Base-by-base conservation (phyloP, 768 basidiomycete species). In the Tylopilus felleus region DNA sequence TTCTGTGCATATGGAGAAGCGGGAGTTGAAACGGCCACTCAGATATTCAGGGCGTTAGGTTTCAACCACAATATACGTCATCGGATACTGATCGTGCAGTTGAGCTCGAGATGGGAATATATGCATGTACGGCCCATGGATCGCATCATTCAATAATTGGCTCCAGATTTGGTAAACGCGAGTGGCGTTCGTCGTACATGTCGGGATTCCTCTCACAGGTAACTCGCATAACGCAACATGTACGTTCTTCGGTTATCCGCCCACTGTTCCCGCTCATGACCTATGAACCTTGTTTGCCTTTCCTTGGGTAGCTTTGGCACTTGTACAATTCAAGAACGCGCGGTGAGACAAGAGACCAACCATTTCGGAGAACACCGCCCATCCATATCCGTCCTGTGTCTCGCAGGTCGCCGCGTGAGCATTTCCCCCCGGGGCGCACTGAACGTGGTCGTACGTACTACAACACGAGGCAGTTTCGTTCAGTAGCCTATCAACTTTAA, bases 21-120 rank as follows among this genome's bases (percentile, higher is more conserved):
- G 23, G 93, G 95, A n/a, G n/a, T 94, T 17, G 85, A 90, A 47
- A 84, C 82, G 56, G 88, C 90, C 3, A 69, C 95, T 47, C 81
- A 89, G 60, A 90, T 93, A 49, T 72, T 93, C 49, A 75, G 78
- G 61, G 88, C 49, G 79, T 68, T 7, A 33, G 16, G 35, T 36
- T 9, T 35, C 1, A 79, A 81, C 42, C 90, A n/a, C 22, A 19
- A 23, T 13, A 44, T n/a, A 23, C 21, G 25, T 52, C 40, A 31
- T 47, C 22, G 95, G 91, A 89, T 96, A 13, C 14, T 48, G 47
- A 31, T 17, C 33, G 14, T 16, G 27, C 35, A 44, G 93, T 93
- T 62, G 94, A 97, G 69, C 89, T 98, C 62, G 88, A 93, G 75
- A 96, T 98, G 94, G 38, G 93, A 71, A 80, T 97, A 80, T 85